Evolutionary conservation across 805 yeast species (phyloP), one percentile per base, ranked within the genome.

Genomic region (Wickerhamiella domercqiae): DNA sequence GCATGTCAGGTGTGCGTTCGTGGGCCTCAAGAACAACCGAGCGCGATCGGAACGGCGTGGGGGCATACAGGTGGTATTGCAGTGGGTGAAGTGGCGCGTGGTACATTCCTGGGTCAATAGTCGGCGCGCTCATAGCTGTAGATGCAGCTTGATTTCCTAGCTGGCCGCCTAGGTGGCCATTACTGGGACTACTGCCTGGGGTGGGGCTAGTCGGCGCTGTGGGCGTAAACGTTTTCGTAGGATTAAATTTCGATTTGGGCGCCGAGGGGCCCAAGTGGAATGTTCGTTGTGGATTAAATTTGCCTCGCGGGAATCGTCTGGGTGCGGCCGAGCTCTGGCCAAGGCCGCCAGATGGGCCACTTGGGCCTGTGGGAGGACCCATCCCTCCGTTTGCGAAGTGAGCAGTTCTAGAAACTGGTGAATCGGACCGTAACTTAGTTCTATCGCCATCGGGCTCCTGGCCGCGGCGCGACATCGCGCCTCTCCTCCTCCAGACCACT

Each of bases 41-140:
- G 15, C 41, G 45, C 35, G 26, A 26, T 7, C 54, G 46, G 38
- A 84, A 86, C 7, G 95, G 87, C 21, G 73, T 68, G 2, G 96
- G 96, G 0, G 95, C 90, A 58, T 87, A 86, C 29, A 83, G 59
- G 57, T 86, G 94, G 54, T 81, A 80, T 50, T 83, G 83, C 32
- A 81, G 60, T 47, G 60, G 57, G 33, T 49, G 47, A 36, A 48
- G 30, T 5, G 53, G 50, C 28, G 51, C 46, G 21, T 44, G 52
- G 40, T 48, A 46, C 39, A 44, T 32, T 30, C 44, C 41, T 11
- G 15, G n/a, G 15, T 29, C 21, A 16, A 29, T 33, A 21, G 24
- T 15, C 32, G 29, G 33, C 33, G 26, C n/a, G n/a, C n/a, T n/a
- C n/a, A n/a, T n/a, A n/a, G n/a, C n/a, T n/a, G n/a, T n/a, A n/a